Percentiles rank a stretch among this genome's conserved stretches.
Evolutionary conservation across 1,284 basidiomycete genomes (phyloP).

Genomic region (Naganishia liquefaciens): DNA sequence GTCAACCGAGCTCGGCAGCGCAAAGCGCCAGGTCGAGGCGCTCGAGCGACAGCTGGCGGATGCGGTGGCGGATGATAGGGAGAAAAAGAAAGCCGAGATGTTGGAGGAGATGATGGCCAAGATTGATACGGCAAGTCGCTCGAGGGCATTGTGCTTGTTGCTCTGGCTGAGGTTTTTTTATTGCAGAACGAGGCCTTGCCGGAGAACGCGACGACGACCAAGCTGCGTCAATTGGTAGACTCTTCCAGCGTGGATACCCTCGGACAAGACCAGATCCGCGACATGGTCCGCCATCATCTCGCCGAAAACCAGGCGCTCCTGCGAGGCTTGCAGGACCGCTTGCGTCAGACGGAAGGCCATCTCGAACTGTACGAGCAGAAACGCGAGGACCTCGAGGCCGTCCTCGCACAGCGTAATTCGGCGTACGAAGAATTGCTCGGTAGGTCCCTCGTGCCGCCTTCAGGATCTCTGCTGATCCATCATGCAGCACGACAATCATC

Average conservation of each 20-base stretch:
- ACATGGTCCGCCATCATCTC: conserved; percentile 76
- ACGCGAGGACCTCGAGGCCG: conserved; percentile 81
- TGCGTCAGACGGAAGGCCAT: conserved; percentile 88
- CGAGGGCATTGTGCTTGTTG: background rate
- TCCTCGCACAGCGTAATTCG: conserved; percentile 77
- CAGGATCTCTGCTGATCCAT: background rate
- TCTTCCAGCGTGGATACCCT: conserved; percentile 44
- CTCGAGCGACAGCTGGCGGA: conserved; percentile 76
- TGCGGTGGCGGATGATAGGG: conserved; percentile 95
- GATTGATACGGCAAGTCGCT: conserved; percentile 76
- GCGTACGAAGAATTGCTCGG: conserved; percentile 96
- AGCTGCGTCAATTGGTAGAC: conserved; percentile 51
- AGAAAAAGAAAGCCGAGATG: conserved; percentile 98
- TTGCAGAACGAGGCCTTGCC: conserved; percentile 42
- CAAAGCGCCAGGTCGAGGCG: conserved; percentile 76
- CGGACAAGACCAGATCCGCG: conserved; percentile 69
- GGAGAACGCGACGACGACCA: conserved; percentile 59
- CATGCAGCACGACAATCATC: conserved; percentile 24
- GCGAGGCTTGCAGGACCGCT: conserved; percentile 84
- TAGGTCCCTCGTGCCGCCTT: conserved; percentile 45
- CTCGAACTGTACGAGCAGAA: conserved; percentile 80
- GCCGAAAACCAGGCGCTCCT: conserved; percentile 83
- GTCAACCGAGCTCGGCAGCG: conserved; percentile 83
- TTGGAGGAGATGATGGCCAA: conserved; percentile 99
- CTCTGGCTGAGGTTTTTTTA: background rate